A percentile compares a stretch with the other conserved stretches of the same genome.
These are phyloP conservation scores for Suaeda aralocaspica DNA, from an alignment of 148 eudicot genomes.

Conservation along the genomic window DNA sequence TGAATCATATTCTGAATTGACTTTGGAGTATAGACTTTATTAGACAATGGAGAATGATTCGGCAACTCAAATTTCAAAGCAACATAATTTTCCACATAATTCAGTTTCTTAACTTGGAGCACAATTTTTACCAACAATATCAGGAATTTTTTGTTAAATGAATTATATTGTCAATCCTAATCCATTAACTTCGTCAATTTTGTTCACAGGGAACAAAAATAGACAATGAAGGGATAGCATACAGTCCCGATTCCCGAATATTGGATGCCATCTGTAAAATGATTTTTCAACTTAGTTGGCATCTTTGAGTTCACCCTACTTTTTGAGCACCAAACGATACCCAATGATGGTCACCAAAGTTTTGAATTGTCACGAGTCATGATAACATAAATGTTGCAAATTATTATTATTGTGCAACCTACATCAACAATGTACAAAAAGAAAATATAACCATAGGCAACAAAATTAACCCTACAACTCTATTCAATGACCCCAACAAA, in stretches of 20 bases:
- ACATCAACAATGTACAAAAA: background rate
- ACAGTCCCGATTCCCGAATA: background rate
- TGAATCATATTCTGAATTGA: too few species aligned
- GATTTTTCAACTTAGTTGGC: background rate
- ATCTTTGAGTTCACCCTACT: background rate
- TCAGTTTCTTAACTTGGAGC: too few species aligned
- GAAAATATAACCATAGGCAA: constrained; percentile 3
- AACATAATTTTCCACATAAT: too few species aligned
- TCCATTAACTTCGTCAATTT: background rate
- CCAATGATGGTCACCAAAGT: background rate
- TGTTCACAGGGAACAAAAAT: background rate
- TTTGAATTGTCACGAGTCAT: background rate
- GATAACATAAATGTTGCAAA: background rate
- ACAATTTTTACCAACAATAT: too few species aligned
- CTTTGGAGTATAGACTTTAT: too few species aligned
- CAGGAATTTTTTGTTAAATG: too few species aligned
- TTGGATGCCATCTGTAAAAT: background rate
- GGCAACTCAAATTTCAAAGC: background rate
- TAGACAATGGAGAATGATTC: background rate
- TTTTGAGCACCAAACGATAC: background rate
- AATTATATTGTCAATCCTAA: background rate
- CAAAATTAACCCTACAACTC: background rate
- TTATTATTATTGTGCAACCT: background rate
- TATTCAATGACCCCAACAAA: background rate
- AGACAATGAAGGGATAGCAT: background rate